Conservation (phyloP, 2,329 filamentous ascomycete species). For the Apiospora rasikravindrae region DNA sequence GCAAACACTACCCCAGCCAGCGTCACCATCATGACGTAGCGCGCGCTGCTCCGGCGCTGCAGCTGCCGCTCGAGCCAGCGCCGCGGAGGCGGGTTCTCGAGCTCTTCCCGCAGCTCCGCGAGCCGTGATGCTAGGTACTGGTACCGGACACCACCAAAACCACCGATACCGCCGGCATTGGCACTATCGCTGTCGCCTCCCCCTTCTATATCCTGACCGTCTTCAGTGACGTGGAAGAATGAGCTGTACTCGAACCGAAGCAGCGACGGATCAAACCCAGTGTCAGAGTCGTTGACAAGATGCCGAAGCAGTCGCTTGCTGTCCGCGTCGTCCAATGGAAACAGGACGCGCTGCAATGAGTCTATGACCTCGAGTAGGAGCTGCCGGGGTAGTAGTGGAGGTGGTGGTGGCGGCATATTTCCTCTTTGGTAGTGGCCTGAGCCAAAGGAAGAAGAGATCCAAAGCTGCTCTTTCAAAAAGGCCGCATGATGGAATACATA, state of each 20-base stretch:
- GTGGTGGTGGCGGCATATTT: too few species aligned
- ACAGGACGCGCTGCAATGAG: background rate
- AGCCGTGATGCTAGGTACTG: background rate
- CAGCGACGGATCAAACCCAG: background rate
- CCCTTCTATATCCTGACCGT: too few species aligned
- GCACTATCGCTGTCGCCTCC: too few species aligned
- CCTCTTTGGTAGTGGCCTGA: too few species aligned
- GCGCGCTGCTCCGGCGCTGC: background rate
- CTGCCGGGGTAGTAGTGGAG: background rate
- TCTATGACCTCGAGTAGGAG: background rate
- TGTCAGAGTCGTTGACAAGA: background rate
- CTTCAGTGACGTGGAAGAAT: background rate
- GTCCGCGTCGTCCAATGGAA: background rate
- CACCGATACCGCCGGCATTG: too few species aligned
- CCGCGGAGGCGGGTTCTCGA: background rate
- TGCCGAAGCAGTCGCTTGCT: background rate
- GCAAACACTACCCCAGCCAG: background rate
- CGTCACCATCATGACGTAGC: background rate
- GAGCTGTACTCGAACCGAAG: background rate
- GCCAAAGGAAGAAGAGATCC: too few species aligned
- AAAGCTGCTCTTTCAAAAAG: background rate
- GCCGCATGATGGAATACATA: background rate
- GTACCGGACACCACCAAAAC: background rate
- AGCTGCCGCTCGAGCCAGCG: background rate
- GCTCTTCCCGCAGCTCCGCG: background rate